A percentile compares a stretch with the other conserved stretches of the same genome.
Conservation (phyloP, 208 protist genomes). For the Leptomonas seymouri region DNA sequence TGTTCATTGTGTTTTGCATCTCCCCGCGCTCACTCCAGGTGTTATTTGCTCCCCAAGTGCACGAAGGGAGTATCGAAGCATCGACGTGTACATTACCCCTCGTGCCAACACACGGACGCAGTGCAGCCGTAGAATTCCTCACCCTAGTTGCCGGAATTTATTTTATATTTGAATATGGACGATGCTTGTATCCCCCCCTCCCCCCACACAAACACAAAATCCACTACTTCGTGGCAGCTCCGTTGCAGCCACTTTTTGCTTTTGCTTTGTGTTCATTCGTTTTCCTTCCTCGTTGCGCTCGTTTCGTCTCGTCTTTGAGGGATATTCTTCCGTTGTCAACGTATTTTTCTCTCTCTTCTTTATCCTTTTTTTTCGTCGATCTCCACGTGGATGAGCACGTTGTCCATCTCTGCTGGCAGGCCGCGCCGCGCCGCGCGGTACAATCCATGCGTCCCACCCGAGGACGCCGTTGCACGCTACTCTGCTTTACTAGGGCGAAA, state of each 20-base stretch:
- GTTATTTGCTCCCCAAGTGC: too few species aligned
- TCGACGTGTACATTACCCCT: too few species aligned
- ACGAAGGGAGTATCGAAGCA: too few species aligned
- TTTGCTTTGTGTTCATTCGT: neutral
- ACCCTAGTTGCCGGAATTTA: too few species aligned
- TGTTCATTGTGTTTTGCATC: neutral
- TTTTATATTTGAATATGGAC: too few species aligned
- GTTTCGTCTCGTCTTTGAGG: conserved; percentile 3
- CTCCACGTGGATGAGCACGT: neutral
- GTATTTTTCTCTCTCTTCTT: conserved; percentile 12
- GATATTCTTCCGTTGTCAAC: neutral
- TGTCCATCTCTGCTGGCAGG: neutral
- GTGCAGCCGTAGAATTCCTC: too few species aligned
- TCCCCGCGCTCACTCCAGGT: too few species aligned
- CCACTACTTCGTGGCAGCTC: neutral
- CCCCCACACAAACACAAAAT: neutral
- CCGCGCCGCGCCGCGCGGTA: conserved; percentile 21
- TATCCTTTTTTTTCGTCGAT: conserved; percentile 6
- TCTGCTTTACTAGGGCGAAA: conserved; percentile 30
- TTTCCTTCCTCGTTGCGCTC: neutral
- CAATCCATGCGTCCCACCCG: conserved; percentile 31
- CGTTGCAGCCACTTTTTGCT: neutral
- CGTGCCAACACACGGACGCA: too few species aligned
- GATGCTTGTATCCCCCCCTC: too few species aligned
- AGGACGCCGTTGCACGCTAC: conserved; percentile 40